Percentiles rank a stretch among this genome's conserved stretches.
phyloP scores from a whole-genome alignment of 2,329 filamentous ascomycete species.

The Colletotrichum cordylinicola region DNA sequence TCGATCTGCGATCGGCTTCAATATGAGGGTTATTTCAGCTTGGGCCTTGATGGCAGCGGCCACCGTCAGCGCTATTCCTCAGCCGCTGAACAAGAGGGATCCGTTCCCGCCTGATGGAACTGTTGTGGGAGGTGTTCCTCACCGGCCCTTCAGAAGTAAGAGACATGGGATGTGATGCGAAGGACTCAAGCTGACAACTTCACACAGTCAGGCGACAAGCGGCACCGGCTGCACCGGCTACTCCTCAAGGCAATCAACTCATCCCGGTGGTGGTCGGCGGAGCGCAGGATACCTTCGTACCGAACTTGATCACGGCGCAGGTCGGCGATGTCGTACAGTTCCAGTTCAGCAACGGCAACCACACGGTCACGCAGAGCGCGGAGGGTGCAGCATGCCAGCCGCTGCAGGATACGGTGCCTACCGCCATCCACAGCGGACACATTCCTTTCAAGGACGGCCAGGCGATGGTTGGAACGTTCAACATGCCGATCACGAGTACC shows the following conservation, averaged over 20 bases:
- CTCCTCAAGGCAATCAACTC: conserved; percentile 16
- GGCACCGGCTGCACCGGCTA: not conserved
- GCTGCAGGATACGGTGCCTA: conserved; percentile 35
- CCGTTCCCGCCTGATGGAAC: conserved; percentile 14
- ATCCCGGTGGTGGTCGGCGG: conserved; percentile 43
- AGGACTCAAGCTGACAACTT: not conserved
- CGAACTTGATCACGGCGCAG: conserved; percentile 37
- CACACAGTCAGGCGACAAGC: conserved; percentile 11
- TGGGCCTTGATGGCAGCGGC: conserved; percentile 2
- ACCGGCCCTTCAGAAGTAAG: conserved; percentile 12
- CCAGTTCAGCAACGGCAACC: conserved; percentile 48
- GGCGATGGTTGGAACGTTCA: conserved; percentile 49
- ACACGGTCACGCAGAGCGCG: conserved; percentile 47
- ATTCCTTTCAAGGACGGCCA: conserved; percentile 42
- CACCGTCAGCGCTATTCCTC: conserved; percentile 13
- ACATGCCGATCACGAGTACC: conserved; percentile 47
- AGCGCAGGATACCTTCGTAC: conserved; percentile 40
- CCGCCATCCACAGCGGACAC: conserved; percentile 44
- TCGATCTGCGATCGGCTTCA: not conserved
- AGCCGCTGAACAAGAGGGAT: conserved; percentile 3
- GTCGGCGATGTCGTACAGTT: conserved; percentile 46
- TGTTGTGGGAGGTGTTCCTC: conserved; percentile 1
- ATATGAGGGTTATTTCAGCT: conserved; percentile 9
- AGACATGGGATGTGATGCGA: too few species aligned
- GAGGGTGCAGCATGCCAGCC: conserved; percentile 41